Base-by-base conservation (phyloP, 2,329 filamentous ascomycete species). In the Fusarium nisikadoi region DNA sequence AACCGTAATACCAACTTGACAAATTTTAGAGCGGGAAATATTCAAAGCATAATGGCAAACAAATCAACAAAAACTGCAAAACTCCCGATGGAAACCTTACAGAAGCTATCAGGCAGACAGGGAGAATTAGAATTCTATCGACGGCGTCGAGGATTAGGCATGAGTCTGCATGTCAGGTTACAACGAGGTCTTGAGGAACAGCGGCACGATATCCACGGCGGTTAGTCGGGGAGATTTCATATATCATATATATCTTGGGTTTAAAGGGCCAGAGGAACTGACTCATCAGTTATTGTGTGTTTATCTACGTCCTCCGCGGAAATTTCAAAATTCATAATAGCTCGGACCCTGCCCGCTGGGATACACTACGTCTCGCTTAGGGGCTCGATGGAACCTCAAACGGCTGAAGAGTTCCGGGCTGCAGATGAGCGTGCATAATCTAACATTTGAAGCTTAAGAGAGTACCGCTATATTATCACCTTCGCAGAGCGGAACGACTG, bases 281-380 rank as follows among this genome's bases (percentile, higher is more conserved):
- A 47, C 16, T 19, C 20, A 23, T 64, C 12, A 64, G 3, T 43
- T 27, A 9, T 42, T n/a, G n/a, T 25, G 9, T 19, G 13, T 29
- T 42, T 19, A 35, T 29, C 39, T 19, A 35, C 11, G 7, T 13
- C 27, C 3, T 27, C n/a, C 27, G 20, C 23, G 43, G 16, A 53
- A 39, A 42, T 35, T 33, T 59, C 35, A 56, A 75, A 75, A 65
- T 73, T 75, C 67, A 73, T 73, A 75, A 69, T 29, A 50, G 35
- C 41, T 35, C 9, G 8, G 31, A 25, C 36, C 20, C 23, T 38
- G 19, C 31, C n/a, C 20, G 19, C n/a, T 16, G 38, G 39, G 27
- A 46, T 25, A 62, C 25, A 50, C 31, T 11, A 45, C 50, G 55
- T 20, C 58, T 63, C 42, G 46, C 52, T 42, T 58, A 45, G 17